These are phyloP conservation scores for Podospora anserina DNA, from an alignment of 495 filamentous ascomycete species.

Conservation along the genomic window DNA sequence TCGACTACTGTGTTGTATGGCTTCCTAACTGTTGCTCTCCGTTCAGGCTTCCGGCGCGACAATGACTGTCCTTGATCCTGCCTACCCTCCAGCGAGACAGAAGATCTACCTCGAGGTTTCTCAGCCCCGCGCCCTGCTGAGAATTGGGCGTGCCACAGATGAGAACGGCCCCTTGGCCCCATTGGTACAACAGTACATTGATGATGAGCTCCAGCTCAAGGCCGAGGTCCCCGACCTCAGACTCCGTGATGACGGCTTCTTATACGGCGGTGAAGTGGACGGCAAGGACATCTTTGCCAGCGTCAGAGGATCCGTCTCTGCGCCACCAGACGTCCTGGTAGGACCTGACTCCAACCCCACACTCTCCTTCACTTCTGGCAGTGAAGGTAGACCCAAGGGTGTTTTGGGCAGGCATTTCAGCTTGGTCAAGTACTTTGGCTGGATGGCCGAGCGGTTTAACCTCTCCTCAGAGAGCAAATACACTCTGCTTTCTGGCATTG, in stretches of 20 bases:
- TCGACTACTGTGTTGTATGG: neutral
- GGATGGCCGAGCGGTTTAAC: constrained; percentile 84
- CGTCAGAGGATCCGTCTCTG: constrained; percentile 49
- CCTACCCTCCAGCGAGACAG: constrained; percentile 84
- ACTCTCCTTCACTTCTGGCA: constrained; percentile 79
- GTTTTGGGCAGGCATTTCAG: constrained; percentile 87
- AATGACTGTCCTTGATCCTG: constrained; percentile 82
- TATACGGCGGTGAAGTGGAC: constrained; percentile 63
- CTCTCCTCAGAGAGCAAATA: constrained; percentile 74
- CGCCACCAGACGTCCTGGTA: constrained; percentile 70
- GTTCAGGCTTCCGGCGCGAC: constrained; percentile 60
- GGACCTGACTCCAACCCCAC: constrained; percentile 88
- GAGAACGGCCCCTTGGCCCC: constrained; percentile 69
- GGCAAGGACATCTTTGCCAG: constrained; percentile 64
- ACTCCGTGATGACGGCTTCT: constrained; percentile 68
- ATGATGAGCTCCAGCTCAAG: constrained; percentile 67
- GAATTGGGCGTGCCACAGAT: constrained; percentile 73
- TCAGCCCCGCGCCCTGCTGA: constrained; percentile 71
- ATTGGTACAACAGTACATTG: constrained; percentile 70
- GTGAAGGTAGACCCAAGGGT: constrained; percentile 72
- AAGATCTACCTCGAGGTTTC: constrained; percentile 90
- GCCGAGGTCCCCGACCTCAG: constrained; percentile 74
- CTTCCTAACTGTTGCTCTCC: neutral
- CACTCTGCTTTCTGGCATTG: constrained; percentile 79
- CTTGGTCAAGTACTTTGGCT: constrained; percentile 81